Conservation (phyloP, 768 basidiomycete genomes). For the Leucocoprinus leucothites region DNA sequence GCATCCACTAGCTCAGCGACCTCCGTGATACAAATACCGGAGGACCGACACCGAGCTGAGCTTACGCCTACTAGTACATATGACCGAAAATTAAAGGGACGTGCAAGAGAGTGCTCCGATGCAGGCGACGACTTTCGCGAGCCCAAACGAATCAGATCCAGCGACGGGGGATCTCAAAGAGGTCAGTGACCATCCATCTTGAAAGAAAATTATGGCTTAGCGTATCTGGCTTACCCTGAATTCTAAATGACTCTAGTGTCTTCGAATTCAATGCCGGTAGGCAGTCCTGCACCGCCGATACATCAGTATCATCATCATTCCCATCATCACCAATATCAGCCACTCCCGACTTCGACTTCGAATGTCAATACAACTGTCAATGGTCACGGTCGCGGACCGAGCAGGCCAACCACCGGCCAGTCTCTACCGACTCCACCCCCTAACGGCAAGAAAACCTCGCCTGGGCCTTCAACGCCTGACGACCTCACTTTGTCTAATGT, state of each 20-base stretch:
- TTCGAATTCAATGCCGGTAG: background rate
- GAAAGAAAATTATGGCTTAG: background rate
- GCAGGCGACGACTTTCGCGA: slow-evolving; percentile 56
- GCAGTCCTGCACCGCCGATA: background rate
- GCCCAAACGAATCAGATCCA: slow-evolving; percentile 2
- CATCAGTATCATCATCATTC: background rate
- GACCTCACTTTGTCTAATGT: slow-evolving; percentile 41
- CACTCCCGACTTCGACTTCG: background rate
- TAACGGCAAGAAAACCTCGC: background rate
- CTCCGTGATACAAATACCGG: background rate
- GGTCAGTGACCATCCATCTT: background rate
- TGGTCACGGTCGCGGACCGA: background rate
- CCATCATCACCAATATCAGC: background rate
- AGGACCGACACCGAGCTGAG: background rate
- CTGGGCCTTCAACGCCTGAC: slow-evolving; percentile 22
- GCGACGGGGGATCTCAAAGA: background rate
- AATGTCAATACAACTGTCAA: background rate
- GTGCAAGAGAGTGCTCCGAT: slow-evolving; percentile 35
- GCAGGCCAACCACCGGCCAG: background rate
- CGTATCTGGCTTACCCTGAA: background rate
- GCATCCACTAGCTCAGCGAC: background rate
- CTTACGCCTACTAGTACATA: background rate
- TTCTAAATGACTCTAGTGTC: background rate
- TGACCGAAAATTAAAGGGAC: slow-evolving; percentile 23
- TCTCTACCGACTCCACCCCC: background rate